Percentiles rank a stretch among this genome's conserved stretches.
These are phyloP conservation scores for Micractinium sp. DNA, from an alignment of 139 green algal species.

Conservation along the genomic window DNA sequence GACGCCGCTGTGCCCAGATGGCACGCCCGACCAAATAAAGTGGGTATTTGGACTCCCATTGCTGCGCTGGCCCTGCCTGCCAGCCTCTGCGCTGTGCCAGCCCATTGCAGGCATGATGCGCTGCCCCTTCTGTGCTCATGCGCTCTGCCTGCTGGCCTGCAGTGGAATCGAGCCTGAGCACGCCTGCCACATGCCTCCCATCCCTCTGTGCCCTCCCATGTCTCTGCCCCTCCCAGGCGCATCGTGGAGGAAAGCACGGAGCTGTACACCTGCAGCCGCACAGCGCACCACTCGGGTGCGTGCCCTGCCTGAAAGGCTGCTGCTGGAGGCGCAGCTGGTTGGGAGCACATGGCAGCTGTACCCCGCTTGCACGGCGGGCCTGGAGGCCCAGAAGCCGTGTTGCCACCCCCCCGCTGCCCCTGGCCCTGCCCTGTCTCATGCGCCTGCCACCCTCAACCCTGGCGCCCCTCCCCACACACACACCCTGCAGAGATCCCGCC, in stretches of 20 bases:
- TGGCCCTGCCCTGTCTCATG: neutral
- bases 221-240: constrained; percentile 33
- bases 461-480: neutral
- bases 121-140: neutral
- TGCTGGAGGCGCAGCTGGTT: too few species aligned
- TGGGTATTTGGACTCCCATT: neutral
- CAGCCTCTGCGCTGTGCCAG: too few species aligned
- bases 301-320: too few species aligned
- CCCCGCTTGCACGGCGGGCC: neutral
- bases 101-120: neutral
- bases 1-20: constrained; percentile 58
- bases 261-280: constrained; percentile 73
- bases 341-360: neutral
- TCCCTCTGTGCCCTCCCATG: too few species aligned
- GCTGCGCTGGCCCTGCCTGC: neutral
- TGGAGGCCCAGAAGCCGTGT: neutral
- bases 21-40: constrained; percentile 50
- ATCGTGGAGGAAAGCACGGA: constrained; percentile 69
- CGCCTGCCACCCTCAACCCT: neutral
- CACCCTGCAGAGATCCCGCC: constrained; percentile 39
- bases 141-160: neutral
- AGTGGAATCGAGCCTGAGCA: too few species aligned
- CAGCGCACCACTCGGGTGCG: constrained; percentile 29
- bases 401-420: neutral
- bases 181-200: too few species aligned